Conservation (phyloP, 495 filamentous ascomycete species). For the Gamarada debralockiae region DNA sequence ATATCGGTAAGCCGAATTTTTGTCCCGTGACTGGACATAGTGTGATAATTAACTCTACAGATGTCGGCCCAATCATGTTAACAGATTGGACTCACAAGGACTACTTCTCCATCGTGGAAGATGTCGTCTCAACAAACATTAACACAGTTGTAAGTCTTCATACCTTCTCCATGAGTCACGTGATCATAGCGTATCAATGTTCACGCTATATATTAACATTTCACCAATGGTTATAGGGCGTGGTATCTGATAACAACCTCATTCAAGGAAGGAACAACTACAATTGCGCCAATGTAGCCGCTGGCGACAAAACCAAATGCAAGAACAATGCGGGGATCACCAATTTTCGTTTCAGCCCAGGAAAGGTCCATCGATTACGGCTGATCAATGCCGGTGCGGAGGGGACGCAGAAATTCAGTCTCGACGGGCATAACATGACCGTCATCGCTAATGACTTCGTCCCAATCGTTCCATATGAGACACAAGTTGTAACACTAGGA, state of each 20-base stretch:
- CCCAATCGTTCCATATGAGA: slow-evolving; percentile 45
- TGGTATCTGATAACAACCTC: slow-evolving; percentile 39
- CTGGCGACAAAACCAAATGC: slow-evolving; percentile 29
- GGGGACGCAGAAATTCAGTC: slow-evolving; percentile 39
- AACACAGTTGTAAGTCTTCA: slow-evolving; percentile 15
- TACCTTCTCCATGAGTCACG: too few species aligned
- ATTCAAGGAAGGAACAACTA: slow-evolving; percentile 52
- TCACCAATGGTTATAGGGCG: neutral
- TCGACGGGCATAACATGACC: slow-evolving; percentile 48
- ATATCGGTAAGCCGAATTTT: slow-evolving; percentile 33
- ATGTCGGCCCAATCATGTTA: slow-evolving; percentile 45
- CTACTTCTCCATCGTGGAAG: slow-evolving; percentile 37
- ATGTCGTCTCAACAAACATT: slow-evolving; percentile 28
- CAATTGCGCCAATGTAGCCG: slow-evolving; percentile 35
- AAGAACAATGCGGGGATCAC: slow-evolving; percentile 39
- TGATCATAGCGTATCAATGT: neutral
- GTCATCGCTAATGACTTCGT: slow-evolving; percentile 49
- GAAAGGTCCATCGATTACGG: slow-evolving; percentile 47
- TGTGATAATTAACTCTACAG: neutral
- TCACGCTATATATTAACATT: neutral
- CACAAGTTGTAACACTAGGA: slow-evolving; percentile 21
- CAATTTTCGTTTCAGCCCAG: slow-evolving; percentile 43
- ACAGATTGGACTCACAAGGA: slow-evolving; percentile 42
- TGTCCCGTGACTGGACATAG: neutral
- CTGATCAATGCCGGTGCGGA: slow-evolving; percentile 50